Evolutionary conservation across 2,329 filamentous ascomycete species (phyloP).

Genomic region (Orbilia javanica): DNA sequence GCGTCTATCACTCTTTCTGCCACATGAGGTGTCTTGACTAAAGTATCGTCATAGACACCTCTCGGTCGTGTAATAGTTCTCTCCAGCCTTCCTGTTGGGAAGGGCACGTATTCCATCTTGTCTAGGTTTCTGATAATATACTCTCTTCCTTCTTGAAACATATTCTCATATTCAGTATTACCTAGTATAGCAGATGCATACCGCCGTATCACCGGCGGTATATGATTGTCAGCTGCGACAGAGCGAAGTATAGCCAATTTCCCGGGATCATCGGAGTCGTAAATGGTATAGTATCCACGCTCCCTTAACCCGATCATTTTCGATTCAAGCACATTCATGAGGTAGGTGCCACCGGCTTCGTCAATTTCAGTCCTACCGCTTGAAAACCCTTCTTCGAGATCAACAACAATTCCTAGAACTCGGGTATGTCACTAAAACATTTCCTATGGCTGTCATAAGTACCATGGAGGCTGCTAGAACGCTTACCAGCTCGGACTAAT

Average conservation of each 20-base stretch:
- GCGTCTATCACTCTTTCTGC: slow-evolving; percentile 26
- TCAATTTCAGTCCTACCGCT: neutral
- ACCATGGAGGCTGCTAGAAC: neutral
- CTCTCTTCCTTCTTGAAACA: slow-evolving; percentile 20
- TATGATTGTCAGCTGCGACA: neutral
- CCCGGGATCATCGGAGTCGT: slow-evolving; percentile 33
- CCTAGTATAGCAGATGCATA: slow-evolving; percentile 16
- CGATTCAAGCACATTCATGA: neutral
- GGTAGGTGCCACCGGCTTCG: slow-evolving; percentile 5
- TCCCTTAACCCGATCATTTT: slow-evolving; percentile 26
- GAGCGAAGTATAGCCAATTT: slow-evolving; percentile 7
- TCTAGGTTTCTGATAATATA: slow-evolving; percentile 44
- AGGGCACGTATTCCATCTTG: slow-evolving; percentile 23
- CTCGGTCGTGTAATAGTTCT: neutral
- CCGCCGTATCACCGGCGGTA: neutral
- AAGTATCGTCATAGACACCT: slow-evolving; percentile 15
- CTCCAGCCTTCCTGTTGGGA: slow-evolving; percentile 24
- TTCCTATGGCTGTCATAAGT: neutral
- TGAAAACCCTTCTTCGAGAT: neutral
- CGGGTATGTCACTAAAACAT: neutral
- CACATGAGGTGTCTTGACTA: slow-evolving; percentile 7
- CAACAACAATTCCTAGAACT: slow-evolving; percentile 11
- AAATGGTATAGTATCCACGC: slow-evolving; percentile 41
- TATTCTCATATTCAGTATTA: slow-evolving; percentile 39
- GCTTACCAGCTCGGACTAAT: slow-evolving; percentile 31